Evolutionary conservation across 371 early-diverging fungal species (phyloP), one percentile per base, ranked within the genome.

Genomic region (Rhizopus stolonifer): DNA sequence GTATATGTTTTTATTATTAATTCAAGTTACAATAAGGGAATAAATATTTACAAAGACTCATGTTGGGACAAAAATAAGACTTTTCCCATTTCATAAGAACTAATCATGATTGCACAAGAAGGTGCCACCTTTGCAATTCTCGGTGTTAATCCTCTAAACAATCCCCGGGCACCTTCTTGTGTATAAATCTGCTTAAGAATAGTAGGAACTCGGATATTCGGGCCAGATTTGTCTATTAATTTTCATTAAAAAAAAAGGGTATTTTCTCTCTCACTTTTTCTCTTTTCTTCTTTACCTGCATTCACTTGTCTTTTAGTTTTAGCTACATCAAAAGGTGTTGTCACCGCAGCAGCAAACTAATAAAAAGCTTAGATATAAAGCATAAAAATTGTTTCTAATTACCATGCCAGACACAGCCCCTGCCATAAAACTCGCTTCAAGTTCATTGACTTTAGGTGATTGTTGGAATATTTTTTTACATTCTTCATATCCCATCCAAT

Each of bases 31-130:
- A 11, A 38, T 5, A 15, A 15, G 14, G 17, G 17, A 18, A 21
- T 18, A 21, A 21, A 21, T 42, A 42, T 42, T 42, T 42, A 42
- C 42, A 42, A 38, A 4, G 38, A 42, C 9, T 46, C 13, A 34
- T 59, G 59, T 36, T 60, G 51, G 11, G 64, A 47, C 1, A 68
- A 63, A 52, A 83, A 79, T 21, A 81, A 64, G 7, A 58, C 45
- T 55, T 89, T 89, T 9, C 90, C 90, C 49, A 87, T 62, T 67
- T 88, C 92, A 53, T 91, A 91, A 13, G 77, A 77, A 5, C 89
- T 87, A 21, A 97, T 95, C 96, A 96, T 96, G 47, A 97, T 91
- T 0, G 95, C 98, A 68, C 98, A 96, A 8, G 94, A 89, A 14
- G 96, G 96, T 15, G 93, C 94, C 17, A 95, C 89, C 65, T 94